These are phyloP conservation scores for Plasmodium malariae DNA, from an alignment of 169 alveolate species.

Conservation along the genomic window DNA sequence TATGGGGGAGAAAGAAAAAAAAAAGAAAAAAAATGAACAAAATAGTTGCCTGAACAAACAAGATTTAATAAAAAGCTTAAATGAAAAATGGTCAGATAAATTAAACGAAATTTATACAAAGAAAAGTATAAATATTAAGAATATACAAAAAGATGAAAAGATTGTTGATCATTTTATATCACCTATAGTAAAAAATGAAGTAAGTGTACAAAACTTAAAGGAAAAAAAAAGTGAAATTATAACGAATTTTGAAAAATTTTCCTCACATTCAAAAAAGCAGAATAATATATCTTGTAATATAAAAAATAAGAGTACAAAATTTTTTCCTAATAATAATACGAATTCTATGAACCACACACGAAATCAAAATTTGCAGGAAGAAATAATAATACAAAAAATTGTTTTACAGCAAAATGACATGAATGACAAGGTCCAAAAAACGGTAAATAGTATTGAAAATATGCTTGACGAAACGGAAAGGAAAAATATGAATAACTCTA, in stretches of 20 bases:
- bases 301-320: constrained; percentile 17
- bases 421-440: constrained; percentile 27
- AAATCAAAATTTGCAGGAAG: constrained; percentile 21
- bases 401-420: constrained; percentile 45
- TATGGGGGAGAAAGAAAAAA: constrained; percentile 11
- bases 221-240: constrained; percentile 54
- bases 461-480: constrained; percentile 30
- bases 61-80: constrained; percentile 18
- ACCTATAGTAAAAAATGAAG: constrained; percentile 16
- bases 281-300: neutral
- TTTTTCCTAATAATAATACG: neutral
- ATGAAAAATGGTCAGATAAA: neutral
- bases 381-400: constrained; percentile 40
- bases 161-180: neutral
- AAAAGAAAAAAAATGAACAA: constrained; percentile 11
- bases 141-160: constrained; percentile 11
- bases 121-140: neutral
- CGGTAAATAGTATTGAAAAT: constrained; percentile 33
- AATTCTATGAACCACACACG: neutral
- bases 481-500: neutral
- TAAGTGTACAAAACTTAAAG: constrained; percentile 30
- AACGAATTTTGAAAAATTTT: constrained; percentile 33
- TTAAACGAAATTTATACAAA: neutral
- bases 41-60: neutral
- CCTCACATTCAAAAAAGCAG: constrained; percentile 14